Evolutionary conservation across 2,329 filamentous ascomycete genomes (phyloP).

Genomic region (Verticillium zaregamsianum): DNA sequence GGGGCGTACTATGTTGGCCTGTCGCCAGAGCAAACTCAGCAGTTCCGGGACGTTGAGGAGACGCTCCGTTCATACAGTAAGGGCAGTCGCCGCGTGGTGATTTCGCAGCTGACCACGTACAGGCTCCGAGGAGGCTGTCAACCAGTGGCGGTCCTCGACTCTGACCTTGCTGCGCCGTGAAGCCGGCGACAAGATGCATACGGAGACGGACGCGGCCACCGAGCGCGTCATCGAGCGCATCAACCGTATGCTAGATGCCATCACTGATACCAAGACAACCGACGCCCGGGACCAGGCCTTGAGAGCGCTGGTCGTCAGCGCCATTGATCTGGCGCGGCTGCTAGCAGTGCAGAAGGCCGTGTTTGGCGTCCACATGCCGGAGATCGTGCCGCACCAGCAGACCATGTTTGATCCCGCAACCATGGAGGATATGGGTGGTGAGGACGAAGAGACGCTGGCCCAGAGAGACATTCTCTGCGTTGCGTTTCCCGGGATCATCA

Average conservation of each 20-base stretch:
- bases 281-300: conserved; percentile 48
- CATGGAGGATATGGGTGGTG: conserved; percentile 65
- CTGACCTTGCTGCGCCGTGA: conserved; percentile 55
- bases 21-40: conserved; percentile 45
- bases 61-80: conserved; percentile 29
- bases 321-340: conserved; percentile 52
- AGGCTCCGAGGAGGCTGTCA: conserved; percentile 49
- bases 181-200: conserved; percentile 38
- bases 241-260: conserved; percentile 44
- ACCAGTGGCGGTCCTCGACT: conserved; percentile 65
- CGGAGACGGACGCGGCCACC: conserved; percentile 37
- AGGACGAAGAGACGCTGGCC: conserved; percentile 51
- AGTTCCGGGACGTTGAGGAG: conserved; percentile 45
- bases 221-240: conserved; percentile 40
- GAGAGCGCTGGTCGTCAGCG: conserved; percentile 45
- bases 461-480: conserved; percentile 56
- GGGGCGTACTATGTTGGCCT: conserved; percentile 60
- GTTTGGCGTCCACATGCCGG: conserved; percentile 52
- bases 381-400: conserved; percentile 46
- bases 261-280: conserved; percentile 35
- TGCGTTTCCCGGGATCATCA: conserved; percentile 61
- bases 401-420: conserved; percentile 51
- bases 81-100: neutral
- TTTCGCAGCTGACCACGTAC: conserved; percentile 6
- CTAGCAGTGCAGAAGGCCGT: conserved; percentile 56